Percentiles rank a stretch among this genome's conserved stretches.
phyloP scores from a whole-genome alignment of 139 green algal species.

The Dunaliella primolecta region DNA sequence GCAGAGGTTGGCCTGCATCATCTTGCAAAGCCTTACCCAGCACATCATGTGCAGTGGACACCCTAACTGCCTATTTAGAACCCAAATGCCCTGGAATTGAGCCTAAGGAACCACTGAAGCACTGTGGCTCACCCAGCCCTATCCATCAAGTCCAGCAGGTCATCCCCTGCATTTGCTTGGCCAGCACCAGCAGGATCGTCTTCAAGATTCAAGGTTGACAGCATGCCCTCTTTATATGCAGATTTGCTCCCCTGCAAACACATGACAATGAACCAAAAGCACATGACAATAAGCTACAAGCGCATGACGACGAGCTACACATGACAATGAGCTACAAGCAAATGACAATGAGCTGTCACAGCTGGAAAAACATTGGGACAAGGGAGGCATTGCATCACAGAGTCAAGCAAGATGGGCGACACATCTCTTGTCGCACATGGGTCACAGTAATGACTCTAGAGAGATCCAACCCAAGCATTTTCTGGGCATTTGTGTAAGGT shows the following conservation, averaged over 20 bases:
- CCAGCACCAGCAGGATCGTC: neutral
- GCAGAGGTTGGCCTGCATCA: too few species aligned
- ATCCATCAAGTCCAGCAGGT: constrained; percentile 17
- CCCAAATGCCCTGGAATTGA: too few species aligned
- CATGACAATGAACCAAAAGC: neutral
- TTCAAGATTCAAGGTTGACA: constrained; percentile 9
- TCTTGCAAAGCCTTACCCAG: too few species aligned
- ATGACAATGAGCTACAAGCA: too few species aligned
- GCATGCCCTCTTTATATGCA: constrained; percentile 10
- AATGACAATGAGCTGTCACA: neutral
- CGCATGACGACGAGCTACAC: too few species aligned
- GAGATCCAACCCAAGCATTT: too few species aligned
- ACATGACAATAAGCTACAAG: neutral
- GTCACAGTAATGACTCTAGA: too few species aligned
- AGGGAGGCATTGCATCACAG: neutral
- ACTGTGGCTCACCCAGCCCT: neutral
- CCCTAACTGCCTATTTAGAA: too few species aligned
- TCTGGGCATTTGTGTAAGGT: too few species aligned
- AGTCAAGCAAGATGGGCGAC: too few species aligned
- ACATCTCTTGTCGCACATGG: too few species aligned
- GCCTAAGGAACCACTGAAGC: neutral
- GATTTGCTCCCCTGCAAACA: constrained; percentile 5
- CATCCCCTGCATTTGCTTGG: neutral
- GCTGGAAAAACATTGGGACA: neutral
- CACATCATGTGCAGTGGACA: too few species aligned